Evolutionary conservation across 345 rosid genomes (phyloP), one percentile per base, ranked within the genome.

Genomic region (Citrus hindsii): DNA sequence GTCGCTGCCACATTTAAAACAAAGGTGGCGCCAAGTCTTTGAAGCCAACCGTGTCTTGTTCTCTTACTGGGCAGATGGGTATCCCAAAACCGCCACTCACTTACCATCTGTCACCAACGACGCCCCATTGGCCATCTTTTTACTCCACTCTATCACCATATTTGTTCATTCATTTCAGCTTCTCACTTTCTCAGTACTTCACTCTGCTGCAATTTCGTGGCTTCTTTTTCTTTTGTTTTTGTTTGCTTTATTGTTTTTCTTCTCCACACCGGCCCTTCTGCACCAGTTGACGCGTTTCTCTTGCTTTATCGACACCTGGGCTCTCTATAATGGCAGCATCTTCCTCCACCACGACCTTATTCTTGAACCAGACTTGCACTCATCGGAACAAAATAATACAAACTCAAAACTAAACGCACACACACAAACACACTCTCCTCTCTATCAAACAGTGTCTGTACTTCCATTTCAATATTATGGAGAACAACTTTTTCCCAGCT

Each of bases 41-140:
- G 72, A 76, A 66, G 71, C 72, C 79, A 76, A 33, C 75, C 63
- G 79, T 77, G 56, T 62, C 79, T 77, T 66, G 76, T 42, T 22
- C 72, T 42, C 70, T 77, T n/a, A 86, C 40, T 80, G 85, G 86
- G 77, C 89, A 77, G 75, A 72, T 84, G 82, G 63, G 80, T 38
- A 82, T 79, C 84, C 83, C 85, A 25, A 82, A 84, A 78, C 84
- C 83, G 65, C 67, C 79, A 16, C 55, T 51, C 76, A 48, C 63
- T 81, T 76, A 83, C 89, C 87, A 84, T 59, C 63, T 84, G 87
- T 82, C 85, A 46, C 71, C 79, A 24, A 63, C 80, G 32, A 68
- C 76, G 3, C 73, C 5, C 77, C 62, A 67, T 71, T 69, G 75
- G 75, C 56, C 69, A 35, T 35, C 24, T 21, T 53, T 53, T 25